Base-by-base conservation (phyloP, 169 alveolate species). In the Miamiensis avidus region DNA sequence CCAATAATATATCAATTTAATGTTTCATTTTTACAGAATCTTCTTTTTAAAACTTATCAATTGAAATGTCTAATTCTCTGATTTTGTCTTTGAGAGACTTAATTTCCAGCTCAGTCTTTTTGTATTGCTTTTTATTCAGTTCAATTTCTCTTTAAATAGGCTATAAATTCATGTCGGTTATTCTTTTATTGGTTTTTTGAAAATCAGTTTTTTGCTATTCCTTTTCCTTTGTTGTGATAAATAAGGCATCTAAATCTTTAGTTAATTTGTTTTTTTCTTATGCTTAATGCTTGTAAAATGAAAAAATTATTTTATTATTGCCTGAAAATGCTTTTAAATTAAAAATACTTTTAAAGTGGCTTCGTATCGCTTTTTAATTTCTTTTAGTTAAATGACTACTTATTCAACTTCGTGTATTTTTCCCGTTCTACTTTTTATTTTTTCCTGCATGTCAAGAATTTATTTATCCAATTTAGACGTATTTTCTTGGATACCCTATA, bases 41-140 rank as follows among this genome's bases (percentile, higher is more conserved):
- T 78, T 91, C 92, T 84, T 92, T 93, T 78, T 91, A 85, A 81
- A 86, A 78, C 65, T 87, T 85, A 77, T 88, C 92, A 82, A 78
- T 83, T 79, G 82, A 74, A 73, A 90, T 81, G 64, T 87, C 76
- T 27, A 34, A 69, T 65, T 89, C 94, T 73, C 88, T 91, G 30
- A 88, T 77, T 64, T 79, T 74, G 65, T 92, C 89, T 65, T 87
- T 87, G 29, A 86, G 74, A 29, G 86, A 85, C 74, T 91, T 89
- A 32, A 76, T 86, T 74, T 87, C 85, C 31, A 89, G 89, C 73
- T 88, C 76, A 27, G 88, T 87, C 16, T 85, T 76, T 85, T 91
- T 91, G 77, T 87, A 87, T 64, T 74, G 78, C 30, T 83, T 89
- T 78, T 90, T 91, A 28, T 84, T 73, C 29, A 75, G 76, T 72